These are phyloP conservation scores for Pittosporum tobira DNA, from an alignment of 129 eudicot genomes.

Conservation along the genomic window DNA sequence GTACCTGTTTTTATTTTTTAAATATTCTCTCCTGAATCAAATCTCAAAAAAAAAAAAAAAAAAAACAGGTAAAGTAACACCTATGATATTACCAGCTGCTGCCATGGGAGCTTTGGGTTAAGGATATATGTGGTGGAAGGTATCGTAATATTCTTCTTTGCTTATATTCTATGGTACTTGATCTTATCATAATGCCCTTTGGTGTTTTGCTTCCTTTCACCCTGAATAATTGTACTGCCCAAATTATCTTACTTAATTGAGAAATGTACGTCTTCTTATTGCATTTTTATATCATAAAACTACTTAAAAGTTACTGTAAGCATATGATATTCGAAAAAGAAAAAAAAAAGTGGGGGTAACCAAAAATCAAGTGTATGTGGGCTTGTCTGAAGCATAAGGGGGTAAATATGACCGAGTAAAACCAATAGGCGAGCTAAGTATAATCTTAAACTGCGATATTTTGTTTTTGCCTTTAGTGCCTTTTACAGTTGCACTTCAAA, in stretches of 20 bases:
- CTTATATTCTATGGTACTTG: neutral
- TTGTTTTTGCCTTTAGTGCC: too few species aligned
- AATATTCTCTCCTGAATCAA: slow-evolving; percentile 9
- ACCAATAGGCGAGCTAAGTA: too few species aligned
- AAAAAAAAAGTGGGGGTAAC: too few species aligned
- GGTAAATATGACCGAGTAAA: too few species aligned
- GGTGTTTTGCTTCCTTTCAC: neutral
- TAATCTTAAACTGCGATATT: too few species aligned
- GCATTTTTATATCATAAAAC: neutral
- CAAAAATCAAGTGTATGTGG: neutral
- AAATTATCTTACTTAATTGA: neutral
- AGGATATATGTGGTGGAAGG: slow-evolving; percentile 99
- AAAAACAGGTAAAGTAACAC: slow-evolving; percentile 31
- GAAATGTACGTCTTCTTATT: neutral
- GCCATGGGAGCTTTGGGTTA: slow-evolving; percentile 72
- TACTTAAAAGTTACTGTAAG: too few species aligned
- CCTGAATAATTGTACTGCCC: neutral
- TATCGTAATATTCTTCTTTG: slow-evolving; percentile 10
- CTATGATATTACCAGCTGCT: slow-evolving; percentile 71
- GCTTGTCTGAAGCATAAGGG: neutral
- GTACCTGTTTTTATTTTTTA: neutral
- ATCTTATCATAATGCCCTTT: too few species aligned
- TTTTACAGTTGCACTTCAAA: too few species aligned
- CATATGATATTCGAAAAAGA: too few species aligned
- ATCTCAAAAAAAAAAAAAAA: neutral